Evolutionary conservation across 2,329 filamentous ascomycete genomes (phyloP).

Genomic region (Colletotrichum scovillei): DNA sequence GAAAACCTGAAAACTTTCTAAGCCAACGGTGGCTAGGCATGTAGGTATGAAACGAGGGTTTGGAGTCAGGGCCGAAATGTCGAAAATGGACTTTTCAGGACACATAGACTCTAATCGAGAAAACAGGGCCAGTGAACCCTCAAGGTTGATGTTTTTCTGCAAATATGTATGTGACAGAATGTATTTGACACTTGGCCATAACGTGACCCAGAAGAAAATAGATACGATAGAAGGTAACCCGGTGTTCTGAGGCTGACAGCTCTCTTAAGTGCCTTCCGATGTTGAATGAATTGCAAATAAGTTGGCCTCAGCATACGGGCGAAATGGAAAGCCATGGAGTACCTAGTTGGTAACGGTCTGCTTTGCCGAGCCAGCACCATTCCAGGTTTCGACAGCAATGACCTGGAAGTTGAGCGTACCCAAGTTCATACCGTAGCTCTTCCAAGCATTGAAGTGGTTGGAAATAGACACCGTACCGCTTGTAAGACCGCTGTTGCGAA

Average conservation of each 20-base stretch:
- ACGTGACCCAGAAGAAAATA: background rate
- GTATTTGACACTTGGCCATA: background rate
- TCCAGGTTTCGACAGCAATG: conserved; percentile 61
- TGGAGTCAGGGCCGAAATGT: background rate
- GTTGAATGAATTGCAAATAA: background rate
- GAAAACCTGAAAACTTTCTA: background rate
- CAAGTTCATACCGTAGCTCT: conserved; percentile 56
- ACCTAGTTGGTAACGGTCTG: conserved; percentile 7
- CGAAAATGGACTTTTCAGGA: background rate
- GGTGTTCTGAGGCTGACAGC: background rate
- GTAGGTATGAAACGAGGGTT: background rate
- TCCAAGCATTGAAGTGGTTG: conserved; percentile 66
- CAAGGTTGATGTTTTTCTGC: background rate
- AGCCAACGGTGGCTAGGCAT: background rate
- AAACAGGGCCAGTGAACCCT: background rate
- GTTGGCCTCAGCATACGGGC: background rate
- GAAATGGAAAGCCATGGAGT: background rate
- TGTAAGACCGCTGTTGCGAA: conserved; percentile 44
- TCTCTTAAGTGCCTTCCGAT: background rate
- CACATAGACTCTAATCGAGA: background rate
- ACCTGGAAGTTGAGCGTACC: conserved; percentile 63
- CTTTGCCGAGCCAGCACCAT: conserved; percentile 35
- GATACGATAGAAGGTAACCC: background rate
- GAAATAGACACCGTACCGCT: conserved; percentile 60
- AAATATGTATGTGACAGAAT: background rate